Base-by-base conservation (phyloP, 2,329 filamentous ascomycete genomes). In the Pseudogymnoascus sp. region DNA sequence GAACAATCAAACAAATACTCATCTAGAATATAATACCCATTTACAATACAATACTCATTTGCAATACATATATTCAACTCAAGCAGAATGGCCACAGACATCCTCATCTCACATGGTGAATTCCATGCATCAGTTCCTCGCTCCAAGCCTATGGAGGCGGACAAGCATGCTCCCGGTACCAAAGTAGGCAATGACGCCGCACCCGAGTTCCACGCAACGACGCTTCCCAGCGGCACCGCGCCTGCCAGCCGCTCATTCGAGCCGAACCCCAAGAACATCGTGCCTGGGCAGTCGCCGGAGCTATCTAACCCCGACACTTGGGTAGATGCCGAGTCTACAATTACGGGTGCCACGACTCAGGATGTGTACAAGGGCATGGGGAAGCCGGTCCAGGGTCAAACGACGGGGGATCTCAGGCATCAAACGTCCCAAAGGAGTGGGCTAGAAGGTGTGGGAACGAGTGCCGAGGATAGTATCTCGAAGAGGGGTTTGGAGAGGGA, bases 191-290 rank as follows among this genome's bases (percentile, higher is more conserved):
- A 85, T 68, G 85, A 87, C 62, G 76, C 77, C 23, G 71, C 75
- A 11, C 84, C 84, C 19, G 87, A 89, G 70, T 91, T 89, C 78
- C 78, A 82, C 69, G 82, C 83, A 23, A 68, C 91, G 72, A 81
- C 80, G 1, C 75, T 85, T 36, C 80, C 86, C 0, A 75, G 87
- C 0, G 88, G 88, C 65, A 83, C 83, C 3, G 88, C 88, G 0
- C 88, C 88, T 23, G 21, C 23, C 44, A 50, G 44, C 44, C 44
- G 44, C 19, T n/a, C 44, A 28, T 50, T 50, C 13, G 8, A 50
- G 44, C 44, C 44, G 1, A 50, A 50, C 44, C 23, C 23, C n/a
- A 50, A 15, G 15, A n/a, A 47, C 9, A 47, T 7, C 23, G 44
- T 26, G 13, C 21, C 23, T 1, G 44, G 44, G 44, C 23, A 50